Evolutionary conservation across 139 green algal genomes (phyloP).

Genomic region (Microglena sp.): DNA sequence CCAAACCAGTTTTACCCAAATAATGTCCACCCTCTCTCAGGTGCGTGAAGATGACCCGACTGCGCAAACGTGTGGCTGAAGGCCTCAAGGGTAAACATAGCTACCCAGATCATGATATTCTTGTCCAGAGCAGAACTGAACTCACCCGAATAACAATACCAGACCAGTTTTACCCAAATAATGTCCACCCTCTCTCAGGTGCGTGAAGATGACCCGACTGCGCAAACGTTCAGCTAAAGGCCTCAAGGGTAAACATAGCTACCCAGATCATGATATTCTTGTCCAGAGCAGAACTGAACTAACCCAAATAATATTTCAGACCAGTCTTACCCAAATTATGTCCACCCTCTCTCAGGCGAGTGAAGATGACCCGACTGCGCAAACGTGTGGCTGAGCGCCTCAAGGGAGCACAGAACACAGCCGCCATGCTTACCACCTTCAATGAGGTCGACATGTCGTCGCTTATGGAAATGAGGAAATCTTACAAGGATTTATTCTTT

Average conservation of each 20-base stretch:
- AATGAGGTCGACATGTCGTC: slow-evolving; percentile 99
- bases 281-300: slow-evolving; percentile 71
- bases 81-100: background rate
- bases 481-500: slow-evolving; percentile 92
- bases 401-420: slow-evolving; percentile 89
- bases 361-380: slow-evolving; percentile 93
- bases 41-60: too few species aligned
- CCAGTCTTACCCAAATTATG: too few species aligned
- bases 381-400: slow-evolving; percentile 84
- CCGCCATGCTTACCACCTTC: slow-evolving; percentile 95
- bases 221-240: too few species aligned
- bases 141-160: slow-evolving; percentile 88
- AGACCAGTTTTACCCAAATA: too few species aligned
- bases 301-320: slow-evolving; percentile 79
- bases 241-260: background rate
- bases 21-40: too few species aligned
- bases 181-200: too few species aligned
- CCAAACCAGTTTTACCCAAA: too few species aligned
- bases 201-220: too few species aligned
- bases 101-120: too few species aligned
- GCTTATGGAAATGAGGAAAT: slow-evolving; percentile 71
- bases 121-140: too few species aligned
- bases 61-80: too few species aligned
- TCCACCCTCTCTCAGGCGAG: too few species aligned
- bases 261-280: background rate